These are phyloP conservation scores for Aspergillus awamori DNA, from an alignment of 2,329 filamentous ascomycete species.

Conservation along the genomic window DNA sequence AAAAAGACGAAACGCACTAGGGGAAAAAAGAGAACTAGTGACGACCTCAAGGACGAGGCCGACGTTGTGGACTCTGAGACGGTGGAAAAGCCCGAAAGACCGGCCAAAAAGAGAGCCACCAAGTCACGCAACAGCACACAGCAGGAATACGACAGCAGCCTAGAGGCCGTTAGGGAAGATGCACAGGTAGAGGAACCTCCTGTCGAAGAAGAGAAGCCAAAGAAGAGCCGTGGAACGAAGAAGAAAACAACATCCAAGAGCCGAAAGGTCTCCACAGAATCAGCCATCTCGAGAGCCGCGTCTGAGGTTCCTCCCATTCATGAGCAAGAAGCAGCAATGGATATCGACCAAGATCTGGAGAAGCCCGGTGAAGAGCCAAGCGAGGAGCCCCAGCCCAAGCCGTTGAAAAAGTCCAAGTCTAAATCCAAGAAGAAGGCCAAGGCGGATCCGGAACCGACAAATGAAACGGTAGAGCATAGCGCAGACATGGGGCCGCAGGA, in stretches of 20 bases:
- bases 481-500: slow-evolving; percentile 16
- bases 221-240: slow-evolving; percentile 50
- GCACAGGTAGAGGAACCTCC: slow-evolving; percentile 14
- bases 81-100: slow-evolving; percentile 39
- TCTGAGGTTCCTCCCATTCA: slow-evolving; percentile 58
- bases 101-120: slow-evolving; percentile 63
- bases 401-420: slow-evolving; percentile 32
- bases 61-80: slow-evolving; percentile 18
- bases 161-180: slow-evolving; percentile 34
- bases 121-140: slow-evolving; percentile 54
- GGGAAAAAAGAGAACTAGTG: slow-evolving; percentile 67
- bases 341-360: slow-evolving; percentile 65
- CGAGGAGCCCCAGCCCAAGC: slow-evolving; percentile 22
- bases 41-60: slow-evolving; percentile 49
- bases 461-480: slow-evolving; percentile 14
- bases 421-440: slow-evolving; percentile 37
- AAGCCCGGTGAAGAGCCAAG: slow-evolving; percentile 51
- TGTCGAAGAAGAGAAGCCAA: slow-evolving; percentile 40
- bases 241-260: slow-evolving; percentile 46
- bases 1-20: slow-evolving; percentile 41
- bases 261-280: slow-evolving; percentile 55
- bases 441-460: slow-evolving; percentile 14
- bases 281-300: slow-evolving; percentile 46
- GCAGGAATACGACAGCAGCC: slow-evolving; percentile 43
- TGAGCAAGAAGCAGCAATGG: slow-evolving; percentile 67